These are phyloP conservation scores for Wickerhamiella cacticola DNA, from an alignment of 805 yeast species.

Conservation along the genomic window DNA sequence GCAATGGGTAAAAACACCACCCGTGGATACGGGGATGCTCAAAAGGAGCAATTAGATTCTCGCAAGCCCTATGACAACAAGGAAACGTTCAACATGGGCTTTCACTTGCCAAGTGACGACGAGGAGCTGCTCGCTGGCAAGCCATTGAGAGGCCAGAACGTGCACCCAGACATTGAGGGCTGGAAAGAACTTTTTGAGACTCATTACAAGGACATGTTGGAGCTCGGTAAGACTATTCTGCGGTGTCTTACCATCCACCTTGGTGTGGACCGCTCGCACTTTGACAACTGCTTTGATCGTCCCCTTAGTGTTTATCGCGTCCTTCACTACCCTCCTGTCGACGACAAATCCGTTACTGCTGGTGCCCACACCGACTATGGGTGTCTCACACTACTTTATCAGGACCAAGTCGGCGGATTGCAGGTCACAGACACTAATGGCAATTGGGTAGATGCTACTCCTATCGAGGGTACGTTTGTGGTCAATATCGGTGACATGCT, in stretches of 20 bases:
- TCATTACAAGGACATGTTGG: conserved; percentile 34
- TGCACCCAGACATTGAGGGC: conserved; percentile 36
- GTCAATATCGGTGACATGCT: conserved; percentile 51
- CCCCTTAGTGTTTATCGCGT: conserved; percentile 46
- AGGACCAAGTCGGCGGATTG: conserved; percentile 42
- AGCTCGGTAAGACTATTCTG: conserved; percentile 35
- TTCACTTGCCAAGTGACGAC: conserved; percentile 14
- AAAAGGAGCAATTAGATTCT: conserved; percentile 50
- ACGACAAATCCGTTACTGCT: conserved; percentile 31
- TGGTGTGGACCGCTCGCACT: conserved; percentile 35
- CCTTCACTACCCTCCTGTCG: conserved; percentile 44
- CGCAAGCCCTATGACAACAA: conserved; percentile 41
- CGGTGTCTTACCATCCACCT: conserved; percentile 44
- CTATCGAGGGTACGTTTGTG: conserved; percentile 38
- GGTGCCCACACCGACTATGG: conserved; percentile 63
- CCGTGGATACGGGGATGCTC: conserved; percentile 45
- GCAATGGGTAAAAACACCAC: conserved; percentile 47
- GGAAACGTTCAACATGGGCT: conserved; percentile 49
- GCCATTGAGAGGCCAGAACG: conserved; percentile 42
- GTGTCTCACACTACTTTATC: conserved; percentile 46
- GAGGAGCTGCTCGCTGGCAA: conserved; percentile 27
- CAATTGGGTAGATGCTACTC: conserved; percentile 45
- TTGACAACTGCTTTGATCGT: conserved; percentile 39
- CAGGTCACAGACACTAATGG: conserved; percentile 47
- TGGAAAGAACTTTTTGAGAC: conserved; percentile 36